A percentile compares a stretch with the other conserved stretches of the same genome.
phyloP scores from a whole-genome alignment of 1,284 basidiomycete species.

The Tylopilus orsonianus region DNA sequence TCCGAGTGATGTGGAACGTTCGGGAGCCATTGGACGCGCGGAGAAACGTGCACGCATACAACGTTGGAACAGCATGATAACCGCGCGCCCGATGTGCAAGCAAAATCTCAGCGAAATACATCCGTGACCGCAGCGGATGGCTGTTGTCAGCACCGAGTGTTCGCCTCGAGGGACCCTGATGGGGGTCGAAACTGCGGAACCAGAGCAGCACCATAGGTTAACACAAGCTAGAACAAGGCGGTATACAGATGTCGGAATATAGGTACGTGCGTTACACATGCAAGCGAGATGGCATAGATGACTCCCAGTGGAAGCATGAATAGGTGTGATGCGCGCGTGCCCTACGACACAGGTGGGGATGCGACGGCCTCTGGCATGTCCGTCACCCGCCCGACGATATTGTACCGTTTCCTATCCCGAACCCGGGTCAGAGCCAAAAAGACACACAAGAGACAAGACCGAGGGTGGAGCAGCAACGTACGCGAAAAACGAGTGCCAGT shows the following conservation, averaged over 20 bases:
- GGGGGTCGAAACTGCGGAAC: background rate
- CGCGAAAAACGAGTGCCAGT: constrained; percentile 85
- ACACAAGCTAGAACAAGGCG: background rate
- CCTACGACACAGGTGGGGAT: no score
- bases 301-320: no score
- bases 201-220: constrained; percentile 7
- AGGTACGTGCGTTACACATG: background rate
- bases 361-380: constrained; percentile 43
- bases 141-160: no score
- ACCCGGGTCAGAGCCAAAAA: no score
- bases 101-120: no score
- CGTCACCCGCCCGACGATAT: constrained; percentile 70
- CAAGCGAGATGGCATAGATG: background rate
- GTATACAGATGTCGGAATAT: constrained; percentile 2
- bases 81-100: no score
- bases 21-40: no score
- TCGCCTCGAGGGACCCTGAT: background rate
- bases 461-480: constrained; percentile 38
- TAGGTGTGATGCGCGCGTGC: no score
- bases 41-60: no score
- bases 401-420: constrained; percentile 70
- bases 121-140: no score
- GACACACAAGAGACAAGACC: background rate
- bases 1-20: no score
- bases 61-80: no score